Evolutionary conservation across 345 rosid species (phyloP).

Genomic region (Eucalyptus grandis): DNA sequence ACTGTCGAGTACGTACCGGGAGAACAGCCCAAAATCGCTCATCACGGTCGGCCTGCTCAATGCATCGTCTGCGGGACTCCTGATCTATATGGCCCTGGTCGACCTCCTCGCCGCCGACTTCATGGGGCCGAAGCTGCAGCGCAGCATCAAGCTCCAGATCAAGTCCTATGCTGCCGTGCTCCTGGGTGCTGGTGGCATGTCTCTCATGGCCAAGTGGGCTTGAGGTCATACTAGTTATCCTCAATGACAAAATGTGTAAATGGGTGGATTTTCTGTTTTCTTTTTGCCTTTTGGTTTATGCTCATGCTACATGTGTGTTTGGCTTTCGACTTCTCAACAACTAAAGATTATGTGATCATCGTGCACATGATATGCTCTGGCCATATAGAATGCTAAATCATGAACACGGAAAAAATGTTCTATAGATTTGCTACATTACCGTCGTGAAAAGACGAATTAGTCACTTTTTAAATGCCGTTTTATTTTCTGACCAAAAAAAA

Average conservation of each 20-base stretch:
- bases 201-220: constrained; percentile 54
- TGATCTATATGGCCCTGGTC: constrained; percentile 65
- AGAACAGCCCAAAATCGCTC: constrained; percentile 37
- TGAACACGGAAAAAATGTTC: background rate
- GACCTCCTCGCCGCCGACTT: constrained; percentile 63
- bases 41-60: constrained; percentile 46
- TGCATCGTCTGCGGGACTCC: constrained; percentile 55
- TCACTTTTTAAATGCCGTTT: background rate
- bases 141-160: constrained; percentile 20
- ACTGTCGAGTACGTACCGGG: constrained; percentile 22
- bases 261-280: background rate
- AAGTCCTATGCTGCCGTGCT: constrained; percentile 21
- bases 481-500: too few relatives aligned
- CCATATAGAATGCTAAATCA: background rate
- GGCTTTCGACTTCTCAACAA: background rate
- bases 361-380: background rate
- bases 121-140: constrained; percentile 32
- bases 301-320: background rate
- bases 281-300: background rate
- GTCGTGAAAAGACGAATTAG: background rate
- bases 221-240: constrained; percentile 1
- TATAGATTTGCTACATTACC: background rate
- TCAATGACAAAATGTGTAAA: background rate
- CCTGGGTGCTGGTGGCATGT: constrained; percentile 49
- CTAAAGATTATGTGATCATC: background rate